phyloP scores from a whole-genome alignment of 345 rosid genomes.

The Euphorbia tirucalli region DNA sequence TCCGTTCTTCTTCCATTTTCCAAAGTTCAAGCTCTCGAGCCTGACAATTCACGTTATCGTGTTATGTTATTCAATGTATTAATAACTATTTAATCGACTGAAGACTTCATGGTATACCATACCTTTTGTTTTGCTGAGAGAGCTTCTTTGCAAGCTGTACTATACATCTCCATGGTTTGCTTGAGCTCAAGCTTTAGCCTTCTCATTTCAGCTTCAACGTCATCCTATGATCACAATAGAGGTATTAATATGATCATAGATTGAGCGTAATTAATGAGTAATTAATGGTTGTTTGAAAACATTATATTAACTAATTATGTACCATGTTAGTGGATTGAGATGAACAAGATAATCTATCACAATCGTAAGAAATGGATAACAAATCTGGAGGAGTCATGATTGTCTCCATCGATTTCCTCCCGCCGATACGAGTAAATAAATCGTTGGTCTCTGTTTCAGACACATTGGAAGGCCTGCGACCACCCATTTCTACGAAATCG shows the following conservation, averaged over 20 bases:
- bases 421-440: constrained; percentile 19
- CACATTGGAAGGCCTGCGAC: constrained; percentile 49
- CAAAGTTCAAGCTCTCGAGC: constrained; percentile 1
- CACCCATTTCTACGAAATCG: constrained; percentile 39
- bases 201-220: constrained; percentile 5
- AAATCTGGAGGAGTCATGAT: constrained; percentile 37
- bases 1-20: constrained; percentile 2
- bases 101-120: no score
- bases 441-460: constrained; percentile 46
- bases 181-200: constrained; percentile 11
- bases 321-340: background rate
- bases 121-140: constrained; percentile 7
- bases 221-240: background rate
- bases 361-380: constrained; percentile 41
- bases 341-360: background rate
- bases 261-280: no score
- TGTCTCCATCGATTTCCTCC: constrained; percentile 46
- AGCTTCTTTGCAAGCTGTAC: constrained; percentile 7
- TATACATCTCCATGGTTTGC: constrained; percentile 3
- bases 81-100: no score
- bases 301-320: no score
- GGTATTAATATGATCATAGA: no score
- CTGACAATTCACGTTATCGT: background rate
- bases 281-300: no score
- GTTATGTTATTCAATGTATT: no score